Conservation (phyloP, 495 filamentous ascomycete genomes). For the Parathielavia hyrcaniae region DNA sequence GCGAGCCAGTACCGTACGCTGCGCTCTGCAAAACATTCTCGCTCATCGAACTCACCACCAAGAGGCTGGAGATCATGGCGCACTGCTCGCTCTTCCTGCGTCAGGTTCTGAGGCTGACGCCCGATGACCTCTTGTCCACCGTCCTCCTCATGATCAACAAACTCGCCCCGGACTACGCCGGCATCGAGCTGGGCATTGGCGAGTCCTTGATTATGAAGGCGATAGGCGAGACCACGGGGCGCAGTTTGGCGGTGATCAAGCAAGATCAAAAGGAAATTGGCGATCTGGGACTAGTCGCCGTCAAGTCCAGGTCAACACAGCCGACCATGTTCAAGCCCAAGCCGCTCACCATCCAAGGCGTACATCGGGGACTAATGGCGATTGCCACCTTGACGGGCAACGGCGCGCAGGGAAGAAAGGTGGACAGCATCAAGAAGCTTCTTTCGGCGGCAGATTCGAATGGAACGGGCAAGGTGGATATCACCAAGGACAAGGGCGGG, state of each 20-base stretch:
- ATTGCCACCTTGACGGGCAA: constrained; percentile 84
- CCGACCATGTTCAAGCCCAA: constrained; percentile 98
- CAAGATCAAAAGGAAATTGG: constrained; percentile 92
- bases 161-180: constrained; percentile 90
- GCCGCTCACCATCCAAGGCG: constrained; percentile 74
- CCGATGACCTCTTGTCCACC: constrained; percentile 77
- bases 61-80: constrained; percentile 76
- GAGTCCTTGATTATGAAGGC: constrained; percentile 98
- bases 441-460: constrained; percentile 76
- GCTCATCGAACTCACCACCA: constrained; percentile 85
- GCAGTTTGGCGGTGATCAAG: constrained; percentile 81
- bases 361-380: constrained; percentile 79
- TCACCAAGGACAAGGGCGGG: constrained; percentile 87
- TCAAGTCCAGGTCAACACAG: constrained; percentile 89
- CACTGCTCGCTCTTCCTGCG: constrained; percentile 86
- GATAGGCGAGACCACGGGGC: constrained; percentile 88
- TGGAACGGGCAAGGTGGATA: constrained; percentile 68
- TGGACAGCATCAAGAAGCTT: constrained; percentile 90
- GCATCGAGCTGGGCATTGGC: constrained; percentile 92
- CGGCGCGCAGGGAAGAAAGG: constrained; percentile 83
- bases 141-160: constrained; percentile 97
- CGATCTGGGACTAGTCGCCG: constrained; percentile 87
- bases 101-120: constrained; percentile 87
- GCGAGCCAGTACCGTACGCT: constrained; percentile 86
- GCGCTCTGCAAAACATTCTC: constrained; percentile 93